These are phyloP conservation scores for Pseudogymnoascus sp. DNA, from an alignment of 2,329 filamentous ascomycete genomes.

Conservation along the genomic window DNA sequence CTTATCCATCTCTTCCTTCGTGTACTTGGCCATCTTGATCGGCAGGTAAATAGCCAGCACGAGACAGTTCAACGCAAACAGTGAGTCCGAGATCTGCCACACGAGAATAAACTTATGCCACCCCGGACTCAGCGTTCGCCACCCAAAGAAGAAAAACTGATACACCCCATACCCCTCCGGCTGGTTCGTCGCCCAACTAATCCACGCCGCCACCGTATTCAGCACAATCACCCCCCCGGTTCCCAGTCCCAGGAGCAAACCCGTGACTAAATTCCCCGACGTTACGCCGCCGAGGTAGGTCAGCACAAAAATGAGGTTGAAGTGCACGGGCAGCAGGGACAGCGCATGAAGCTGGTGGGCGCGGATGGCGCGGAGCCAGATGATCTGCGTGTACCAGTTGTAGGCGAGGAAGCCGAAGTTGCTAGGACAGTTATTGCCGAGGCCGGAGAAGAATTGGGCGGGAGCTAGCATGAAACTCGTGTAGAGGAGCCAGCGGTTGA, in stretches of 20 bases:
- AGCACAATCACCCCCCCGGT: conserved; percentile 11
- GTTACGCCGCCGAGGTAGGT: conserved; percentile 1
- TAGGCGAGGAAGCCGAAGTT: conserved; percentile 14
- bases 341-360: conserved; percentile 10
- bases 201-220: conserved; percentile 13
- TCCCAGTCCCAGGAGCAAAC: conserved; percentile 3
- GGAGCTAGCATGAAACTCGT: conserved; percentile 13
- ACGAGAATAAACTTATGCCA: neutral
- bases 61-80: neutral
- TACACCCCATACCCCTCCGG: conserved; percentile 10
- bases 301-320: neutral
- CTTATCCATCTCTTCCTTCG: neutral
- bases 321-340: neutral
- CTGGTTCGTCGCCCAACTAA: conserved; percentile 12
- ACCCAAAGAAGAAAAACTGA: conserved; percentile 14
- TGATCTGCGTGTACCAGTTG: conserved; percentile 15
- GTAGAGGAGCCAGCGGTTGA: conserved; percentile 15
- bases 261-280: neutral
- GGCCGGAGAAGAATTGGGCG: conserved; percentile 13
- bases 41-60: neutral
- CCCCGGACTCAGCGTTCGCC: neutral
- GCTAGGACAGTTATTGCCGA: conserved; percentile 14
- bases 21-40: neutral
- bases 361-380: conserved; percentile 8
- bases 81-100: neutral